phyloP scores from a whole-genome alignment of 2,329 filamentous ascomycete genomes.

The Aspergillus sp. region DNA sequence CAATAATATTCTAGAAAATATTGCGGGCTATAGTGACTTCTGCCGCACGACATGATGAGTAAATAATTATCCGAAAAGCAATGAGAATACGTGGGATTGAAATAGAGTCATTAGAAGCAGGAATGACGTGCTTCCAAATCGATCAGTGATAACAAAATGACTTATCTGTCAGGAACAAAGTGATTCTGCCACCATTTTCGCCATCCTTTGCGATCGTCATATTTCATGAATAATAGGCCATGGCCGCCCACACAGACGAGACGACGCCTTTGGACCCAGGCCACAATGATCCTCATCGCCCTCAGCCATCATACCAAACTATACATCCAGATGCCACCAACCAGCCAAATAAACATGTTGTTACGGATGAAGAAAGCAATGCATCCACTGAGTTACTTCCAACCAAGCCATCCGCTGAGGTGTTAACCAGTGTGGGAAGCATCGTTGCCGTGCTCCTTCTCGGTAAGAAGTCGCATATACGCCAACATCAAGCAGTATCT shows the following conservation, averaged over 20 bases:
- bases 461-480: slow-evolving; percentile 14
- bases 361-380: slow-evolving; percentile 6
- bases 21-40: too few relatives aligned
- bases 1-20: too few relatives aligned
- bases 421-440: slow-evolving; percentile 18
- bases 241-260: not conserved
- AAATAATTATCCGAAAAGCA: too few relatives aligned
- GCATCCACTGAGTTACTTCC: not conserved
- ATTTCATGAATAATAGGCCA: not conserved
- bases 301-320: slow-evolving; percentile 1
- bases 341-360: not conserved
- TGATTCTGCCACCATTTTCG: too few relatives aligned
- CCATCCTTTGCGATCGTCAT: too few relatives aligned
- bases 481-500: not conserved
- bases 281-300: not conserved
- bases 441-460: slow-evolving; percentile 28
- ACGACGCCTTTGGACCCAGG: slow-evolving; percentile 1
- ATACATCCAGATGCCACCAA: not conserved
- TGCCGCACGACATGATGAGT: too few relatives aligned
- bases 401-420: slow-evolving; percentile 2
- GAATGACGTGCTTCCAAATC: too few relatives aligned
- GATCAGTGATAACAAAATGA: too few relatives aligned
- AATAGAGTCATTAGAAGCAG: too few relatives aligned
- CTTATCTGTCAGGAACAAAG: too few relatives aligned
- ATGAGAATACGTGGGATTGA: too few relatives aligned